Evolutionary conservation across 495 filamentous ascomycete genomes (phyloP).

Genomic region (Articulospora tetracladia): DNA sequence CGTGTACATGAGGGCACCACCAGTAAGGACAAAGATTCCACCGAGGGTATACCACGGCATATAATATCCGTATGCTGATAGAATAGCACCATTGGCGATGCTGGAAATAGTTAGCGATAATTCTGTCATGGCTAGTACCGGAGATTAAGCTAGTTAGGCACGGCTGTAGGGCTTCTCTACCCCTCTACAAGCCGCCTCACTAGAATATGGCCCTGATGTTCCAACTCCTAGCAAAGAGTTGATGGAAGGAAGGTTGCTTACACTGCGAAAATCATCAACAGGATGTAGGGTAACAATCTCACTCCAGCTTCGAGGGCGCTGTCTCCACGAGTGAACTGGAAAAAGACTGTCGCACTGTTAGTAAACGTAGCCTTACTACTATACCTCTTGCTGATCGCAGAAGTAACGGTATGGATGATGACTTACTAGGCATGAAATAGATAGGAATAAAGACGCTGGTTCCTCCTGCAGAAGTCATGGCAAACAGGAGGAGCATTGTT

Average conservation of each 20-base stretch:
- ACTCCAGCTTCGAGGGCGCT: slow-evolving; percentile 46
- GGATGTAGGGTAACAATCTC: slow-evolving; percentile 54
- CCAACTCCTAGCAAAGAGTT: too few species aligned
- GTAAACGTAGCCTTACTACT: too few species aligned
- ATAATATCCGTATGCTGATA: slow-evolving; percentile 49
- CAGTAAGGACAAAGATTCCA: slow-evolving; percentile 44
- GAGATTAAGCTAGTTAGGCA: too few species aligned
- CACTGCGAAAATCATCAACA: slow-evolving; percentile 42
- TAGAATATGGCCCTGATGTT: too few species aligned
- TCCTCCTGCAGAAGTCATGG: slow-evolving; percentile 30
- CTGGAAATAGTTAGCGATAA: slow-evolving; percentile 39
- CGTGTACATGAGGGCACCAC: slow-evolving; percentile 47
- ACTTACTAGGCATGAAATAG: slow-evolving; percentile 48
- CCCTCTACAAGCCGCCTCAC: too few species aligned
- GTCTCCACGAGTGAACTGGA: slow-evolving; percentile 53
- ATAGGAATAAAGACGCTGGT: slow-evolving; percentile 36
- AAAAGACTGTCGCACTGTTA: too few species aligned
- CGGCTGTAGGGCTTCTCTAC: too few species aligned
- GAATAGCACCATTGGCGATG: slow-evolving; percentile 45
- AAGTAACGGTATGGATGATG: too few species aligned
- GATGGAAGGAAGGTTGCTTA: too few species aligned
- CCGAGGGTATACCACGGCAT: slow-evolving; percentile 54
- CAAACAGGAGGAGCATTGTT: slow-evolving; percentile 42
- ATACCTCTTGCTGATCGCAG: too few species aligned
- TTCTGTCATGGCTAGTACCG: neutral